These are phyloP conservation scores for Euphorbia lathyris DNA, from an alignment of 345 rosid genomes.

Conservation along the genomic window DNA sequence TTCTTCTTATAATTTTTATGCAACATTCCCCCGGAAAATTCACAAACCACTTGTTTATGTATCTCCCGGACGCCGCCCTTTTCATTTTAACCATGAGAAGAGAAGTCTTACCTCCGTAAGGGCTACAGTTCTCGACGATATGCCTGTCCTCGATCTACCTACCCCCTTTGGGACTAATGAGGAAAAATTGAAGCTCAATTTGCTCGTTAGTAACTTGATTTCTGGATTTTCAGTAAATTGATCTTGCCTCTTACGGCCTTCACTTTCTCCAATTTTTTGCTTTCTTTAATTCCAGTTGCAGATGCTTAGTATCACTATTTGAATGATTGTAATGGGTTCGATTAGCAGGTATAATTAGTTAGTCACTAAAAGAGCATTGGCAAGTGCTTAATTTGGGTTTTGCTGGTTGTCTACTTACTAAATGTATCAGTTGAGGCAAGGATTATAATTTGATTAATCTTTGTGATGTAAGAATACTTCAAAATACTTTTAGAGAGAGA, in stretches of 20 bases:
- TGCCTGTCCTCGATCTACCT: conserved; percentile 37
- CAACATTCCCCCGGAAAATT: background rate
- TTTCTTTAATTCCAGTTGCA: background rate
- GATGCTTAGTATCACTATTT: too few species aligned
- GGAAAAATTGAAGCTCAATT: conserved; percentile 48
- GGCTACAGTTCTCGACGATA: conserved; percentile 46
- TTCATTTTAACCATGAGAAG: background rate
- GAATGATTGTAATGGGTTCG: too few species aligned
- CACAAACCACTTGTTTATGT: background rate
- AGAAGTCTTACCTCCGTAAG: conserved; percentile 29
- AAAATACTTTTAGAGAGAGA: background rate
- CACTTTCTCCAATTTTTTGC: background rate
- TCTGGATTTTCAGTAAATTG: too few species aligned
- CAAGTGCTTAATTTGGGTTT: too few species aligned
- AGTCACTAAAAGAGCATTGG: too few species aligned
- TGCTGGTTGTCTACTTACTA: background rate
- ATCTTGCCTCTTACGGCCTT: too few species aligned
- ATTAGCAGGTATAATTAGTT: too few species aligned
- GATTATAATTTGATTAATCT: background rate
- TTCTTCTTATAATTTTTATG: background rate
- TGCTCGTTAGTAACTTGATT: conserved; percentile 40
- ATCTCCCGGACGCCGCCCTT: conserved; percentile 12
- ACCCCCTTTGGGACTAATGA: conserved; percentile 24
- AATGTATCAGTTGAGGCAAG: background rate
- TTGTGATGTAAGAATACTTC: background rate